Percentiles rank a stretch among this genome's conserved stretches.
Conservation (phyloP, 805 yeast genomes). For the Saccharomyces paradoxus region DNA sequence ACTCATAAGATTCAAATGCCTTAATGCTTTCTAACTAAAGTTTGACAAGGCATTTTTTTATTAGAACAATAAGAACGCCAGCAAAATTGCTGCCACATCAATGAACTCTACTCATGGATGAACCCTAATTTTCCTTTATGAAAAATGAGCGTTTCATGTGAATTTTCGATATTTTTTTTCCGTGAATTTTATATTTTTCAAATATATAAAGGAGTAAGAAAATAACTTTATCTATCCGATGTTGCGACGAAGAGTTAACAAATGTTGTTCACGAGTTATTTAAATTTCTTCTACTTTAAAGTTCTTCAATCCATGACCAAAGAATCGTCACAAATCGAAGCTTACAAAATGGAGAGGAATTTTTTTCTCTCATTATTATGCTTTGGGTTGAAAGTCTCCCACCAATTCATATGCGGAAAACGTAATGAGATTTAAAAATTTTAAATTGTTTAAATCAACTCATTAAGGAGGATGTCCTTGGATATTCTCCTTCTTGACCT, state of each 20-base stretch:
- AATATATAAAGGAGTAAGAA: not conserved
- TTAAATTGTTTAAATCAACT: slow-evolving; percentile 32
- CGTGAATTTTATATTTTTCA: not conserved
- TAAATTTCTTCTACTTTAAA: slow-evolving; percentile 4
- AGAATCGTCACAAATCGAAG: slow-evolving; percentile 70
- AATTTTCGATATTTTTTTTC: not conserved
- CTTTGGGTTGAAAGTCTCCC: slow-evolving; percentile 87
- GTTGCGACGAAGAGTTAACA: not conserved
- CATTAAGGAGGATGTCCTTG: slow-evolving; percentile 18
- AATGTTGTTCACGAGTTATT: not conserved
- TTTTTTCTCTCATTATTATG: slow-evolving; percentile 26
- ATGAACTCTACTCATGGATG: not conserved
- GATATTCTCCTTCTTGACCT: slow-evolving; percentile 14
- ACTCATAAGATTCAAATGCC: not conserved
- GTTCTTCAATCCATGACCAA: slow-evolving; percentile 50
- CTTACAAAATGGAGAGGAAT: slow-evolving; percentile 41
- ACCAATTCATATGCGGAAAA: slow-evolving; percentile 61
- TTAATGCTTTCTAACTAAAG: not conserved
- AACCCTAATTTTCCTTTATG: not conserved
- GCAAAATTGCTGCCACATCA: not conserved
- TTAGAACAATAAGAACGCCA: not conserved
- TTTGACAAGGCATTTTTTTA: not conserved
- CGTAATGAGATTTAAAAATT: slow-evolving; percentile 38
- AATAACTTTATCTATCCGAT: not conserved
- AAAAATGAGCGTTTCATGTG: not conserved